Conservation (phyloP, 1,139 yeast species). For the Nadsonia commutata region DNA sequence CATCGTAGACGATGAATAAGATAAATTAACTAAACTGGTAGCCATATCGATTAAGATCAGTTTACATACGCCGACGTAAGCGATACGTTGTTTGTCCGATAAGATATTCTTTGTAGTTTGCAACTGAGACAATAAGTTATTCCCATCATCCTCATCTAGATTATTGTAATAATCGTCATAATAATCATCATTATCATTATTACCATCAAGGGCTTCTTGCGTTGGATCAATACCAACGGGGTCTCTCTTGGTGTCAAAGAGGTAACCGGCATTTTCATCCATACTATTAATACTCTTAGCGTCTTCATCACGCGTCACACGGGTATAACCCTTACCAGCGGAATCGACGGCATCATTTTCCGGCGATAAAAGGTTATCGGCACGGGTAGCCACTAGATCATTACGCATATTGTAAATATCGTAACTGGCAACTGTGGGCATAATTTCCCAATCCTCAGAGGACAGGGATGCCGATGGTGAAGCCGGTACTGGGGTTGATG, state of each 20-base stretch:
- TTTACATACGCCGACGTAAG: conserved; percentile 77
- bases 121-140: conserved; percentile 49
- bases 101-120: conserved; percentile 71
- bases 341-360: conserved; percentile 15
- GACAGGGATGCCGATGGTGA: neutral
- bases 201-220: neutral
- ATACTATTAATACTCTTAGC: conserved; percentile 51
- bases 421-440: conserved; percentile 46
- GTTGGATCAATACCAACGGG: neutral
- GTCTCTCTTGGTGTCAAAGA: conserved; percentile 30
- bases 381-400: conserved; percentile 26
- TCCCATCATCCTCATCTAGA: conserved; percentile 29
- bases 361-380: conserved; percentile 16
- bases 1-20: conserved; percentile 32
- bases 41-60: conserved; percentile 72
- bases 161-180: neutral
- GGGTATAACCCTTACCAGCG: conserved; percentile 56
- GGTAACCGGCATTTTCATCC: conserved; percentile 70
- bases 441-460: conserved; percentile 36
- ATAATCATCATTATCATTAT: neutral
- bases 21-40: conserved; percentile 49
- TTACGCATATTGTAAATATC: conserved; percentile 47
- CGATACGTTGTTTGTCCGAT: conserved; percentile 73
- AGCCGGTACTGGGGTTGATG: no score
- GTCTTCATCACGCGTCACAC: conserved; percentile 83